Base-by-base conservation (phyloP, 2,329 filamentous ascomycete genomes). In the Ilyonectria robusta region DNA sequence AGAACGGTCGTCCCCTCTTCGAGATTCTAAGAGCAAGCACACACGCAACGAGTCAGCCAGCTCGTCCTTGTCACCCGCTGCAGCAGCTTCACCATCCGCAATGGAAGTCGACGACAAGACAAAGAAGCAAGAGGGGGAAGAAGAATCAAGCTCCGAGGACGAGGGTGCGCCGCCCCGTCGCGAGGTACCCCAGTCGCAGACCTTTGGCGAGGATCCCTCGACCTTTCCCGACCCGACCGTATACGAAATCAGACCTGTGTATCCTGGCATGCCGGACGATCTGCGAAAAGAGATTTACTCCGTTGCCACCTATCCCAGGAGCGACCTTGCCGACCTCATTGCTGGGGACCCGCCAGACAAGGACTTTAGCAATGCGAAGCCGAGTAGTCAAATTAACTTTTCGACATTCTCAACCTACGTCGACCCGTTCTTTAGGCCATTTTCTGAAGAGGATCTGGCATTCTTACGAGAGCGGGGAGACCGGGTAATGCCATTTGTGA, bases 311-410 rank as follows among this genome's bases (percentile, higher is more conserved):
- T 99, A 96, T 78, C 96, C 96, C 1, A 87, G 87, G 59, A 92
- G 89, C 70, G 93, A 98, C 76, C 86, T 99, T 9, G 87, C 91
- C 65, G 92, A 98, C 77, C 85, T 96, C 72, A 97, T 97, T 70
- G 93, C 95, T 11, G 96, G 96, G 54, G 91, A 93, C 44, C 93
- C 95, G 1, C 95, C 96, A 1, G 95, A 98, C 80, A 94, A 94
- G 79, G 96, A 99, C 82, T 98, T 98, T 77, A 98, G 94, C 78
- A 97, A 90, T 78, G 92, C 94, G 37, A 99, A 98, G 79, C 94
- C 95, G 6, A 91, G 92, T 21, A 97, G 95, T 75, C 96, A 99
- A 83, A 96, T 98, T 79, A 95, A 93, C 78, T 96, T 96, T 71
- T 92, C 90, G 63, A 97, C 95, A 2, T 99, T 99, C 80, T 92